These are phyloP conservation scores for Aspergillus brunneoviolaceus DNA, from an alignment of 2,329 filamentous ascomycete species.

Conservation along the genomic window DNA sequence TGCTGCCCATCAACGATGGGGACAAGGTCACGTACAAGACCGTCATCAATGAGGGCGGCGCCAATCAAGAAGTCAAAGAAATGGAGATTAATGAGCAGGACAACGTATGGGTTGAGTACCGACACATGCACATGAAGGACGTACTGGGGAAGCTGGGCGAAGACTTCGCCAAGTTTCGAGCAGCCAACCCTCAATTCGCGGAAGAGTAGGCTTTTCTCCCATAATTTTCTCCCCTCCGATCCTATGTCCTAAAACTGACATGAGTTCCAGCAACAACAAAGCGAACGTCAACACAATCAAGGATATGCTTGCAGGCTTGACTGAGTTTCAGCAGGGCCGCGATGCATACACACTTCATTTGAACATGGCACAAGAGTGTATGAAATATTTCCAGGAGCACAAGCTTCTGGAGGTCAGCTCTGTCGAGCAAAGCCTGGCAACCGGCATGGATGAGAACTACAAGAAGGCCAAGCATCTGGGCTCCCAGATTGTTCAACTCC, in stretches of 20 bases:
- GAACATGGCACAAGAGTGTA: slow-evolving; percentile 95
- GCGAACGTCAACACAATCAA: slow-evolving; percentile 87
- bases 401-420: slow-evolving; percentile 85
- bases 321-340: slow-evolving; percentile 94
- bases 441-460: slow-evolving; percentile 88
- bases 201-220: slow-evolving; percentile 51
- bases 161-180: slow-evolving; percentile 89
- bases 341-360: slow-evolving; percentile 92
- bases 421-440: slow-evolving; percentile 86
- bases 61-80: slow-evolving; percentile 76
- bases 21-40: slow-evolving; percentile 88
- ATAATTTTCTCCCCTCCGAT: neutral
- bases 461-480: slow-evolving; percentile 87
- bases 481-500: slow-evolving; percentile 78
- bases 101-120: slow-evolving; percentile 90
- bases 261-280: slow-evolving; percentile 54
- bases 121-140: slow-evolving; percentile 97
- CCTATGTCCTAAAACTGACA: slow-evolving; percentile 7
- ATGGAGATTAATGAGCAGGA: slow-evolving; percentile 90
- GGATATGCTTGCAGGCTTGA: slow-evolving; percentile 92
- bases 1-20: slow-evolving; percentile 81
- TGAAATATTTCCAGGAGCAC: slow-evolving; percentile 83
- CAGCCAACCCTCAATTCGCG: slow-evolving; percentile 88
- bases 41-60: slow-evolving; percentile 69
- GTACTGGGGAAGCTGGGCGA: slow-evolving; percentile 89